A percentile compares a stretch with the other conserved stretches of the same genome.
These are phyloP conservation scores for Lipomyces kockii DNA, from an alignment of 805 yeast genomes.

Conservation along the genomic window DNA sequence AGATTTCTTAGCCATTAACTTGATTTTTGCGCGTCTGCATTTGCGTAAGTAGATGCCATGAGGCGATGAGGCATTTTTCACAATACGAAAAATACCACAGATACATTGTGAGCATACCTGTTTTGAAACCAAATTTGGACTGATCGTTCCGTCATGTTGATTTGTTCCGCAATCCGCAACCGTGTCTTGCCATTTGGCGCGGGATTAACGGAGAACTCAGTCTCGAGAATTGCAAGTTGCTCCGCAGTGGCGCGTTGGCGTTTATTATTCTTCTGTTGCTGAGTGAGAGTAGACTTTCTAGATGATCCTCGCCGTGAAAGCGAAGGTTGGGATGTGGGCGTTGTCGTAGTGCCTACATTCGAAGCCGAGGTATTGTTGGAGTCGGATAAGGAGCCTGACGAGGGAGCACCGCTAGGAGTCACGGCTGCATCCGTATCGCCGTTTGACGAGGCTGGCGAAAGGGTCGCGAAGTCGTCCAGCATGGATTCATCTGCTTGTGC, in stretches of 20 bases:
- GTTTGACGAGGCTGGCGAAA: constrained; percentile 26
- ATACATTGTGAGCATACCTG: constrained; percentile 11
- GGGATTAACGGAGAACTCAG: constrained; percentile 71
- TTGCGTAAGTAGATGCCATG: background rate
- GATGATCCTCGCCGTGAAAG: constrained; percentile 18
- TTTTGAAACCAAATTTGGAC: constrained; percentile 95
- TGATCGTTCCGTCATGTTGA: constrained; percentile 85
- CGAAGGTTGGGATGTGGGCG: constrained; percentile 13
- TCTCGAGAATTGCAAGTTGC: constrained; percentile 67
- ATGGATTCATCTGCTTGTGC: constrained; percentile 8
- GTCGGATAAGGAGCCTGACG: constrained; percentile 6
- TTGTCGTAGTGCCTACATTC: background rate
- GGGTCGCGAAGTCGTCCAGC: constrained; percentile 28
- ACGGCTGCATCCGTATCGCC: constrained; percentile 16
- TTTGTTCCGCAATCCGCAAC: constrained; percentile 64
- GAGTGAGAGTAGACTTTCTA: constrained; percentile 40
- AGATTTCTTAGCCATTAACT: constrained; percentile 32
- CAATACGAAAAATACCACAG: background rate
- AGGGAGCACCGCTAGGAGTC: constrained; percentile 2
- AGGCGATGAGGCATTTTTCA: background rate
- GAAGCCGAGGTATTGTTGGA: background rate
- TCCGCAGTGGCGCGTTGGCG: constrained; percentile 81
- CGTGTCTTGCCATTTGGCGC: constrained; percentile 55
- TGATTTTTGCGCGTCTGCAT: constrained; percentile 34
- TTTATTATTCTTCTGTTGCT: constrained; percentile 50